These are phyloP conservation scores for Nicotiana sylvestris DNA, from an alignment of 257 asterid genomes.

Conservation along the genomic window DNA sequence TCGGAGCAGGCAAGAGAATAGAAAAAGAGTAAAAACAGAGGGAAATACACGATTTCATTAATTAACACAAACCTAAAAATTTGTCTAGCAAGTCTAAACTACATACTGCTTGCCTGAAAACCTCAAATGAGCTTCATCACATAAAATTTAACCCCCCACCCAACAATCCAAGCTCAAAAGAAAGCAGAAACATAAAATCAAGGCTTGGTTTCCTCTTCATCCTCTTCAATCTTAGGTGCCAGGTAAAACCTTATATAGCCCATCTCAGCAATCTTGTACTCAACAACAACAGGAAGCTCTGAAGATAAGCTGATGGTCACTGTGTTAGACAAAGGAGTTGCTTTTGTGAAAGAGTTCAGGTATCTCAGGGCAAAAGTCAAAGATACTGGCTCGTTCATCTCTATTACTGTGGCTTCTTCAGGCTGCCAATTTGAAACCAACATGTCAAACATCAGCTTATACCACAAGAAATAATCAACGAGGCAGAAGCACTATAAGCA, in stretches of 20 bases:
- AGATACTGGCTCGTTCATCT: slow-evolving; percentile 87
- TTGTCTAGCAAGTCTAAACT: slow-evolving; percentile 4
- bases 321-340: slow-evolving; percentile 60
- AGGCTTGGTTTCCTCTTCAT: slow-evolving; percentile 64
- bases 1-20: neutral
- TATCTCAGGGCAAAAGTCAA: slow-evolving; percentile 75
- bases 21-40: neutral
- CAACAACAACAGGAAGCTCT: slow-evolving; percentile 85
- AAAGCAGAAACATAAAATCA: slow-evolving; percentile 18
- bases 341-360: slow-evolving; percentile 76
- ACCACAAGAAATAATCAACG: neutral
- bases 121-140: neutral
- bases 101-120: neutral
- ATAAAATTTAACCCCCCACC: neutral
- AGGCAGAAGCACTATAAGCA: neutral
- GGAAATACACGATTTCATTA: neutral
- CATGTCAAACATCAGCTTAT: neutral
- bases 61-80: neutral
- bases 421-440: slow-evolving; percentile 39
- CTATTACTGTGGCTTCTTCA: slow-evolving; percentile 70
- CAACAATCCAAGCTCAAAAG: neutral
- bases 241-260: slow-evolving; percentile 74
- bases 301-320: slow-evolving; percentile 79
- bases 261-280: slow-evolving; percentile 93
- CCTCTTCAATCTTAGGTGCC: slow-evolving; percentile 94